A percentile compares a stretch with the other conserved stretches of the same genome.
Conservation (phyloP, 345 rosid genomes). For the Gossypioides kirkii region DNA sequence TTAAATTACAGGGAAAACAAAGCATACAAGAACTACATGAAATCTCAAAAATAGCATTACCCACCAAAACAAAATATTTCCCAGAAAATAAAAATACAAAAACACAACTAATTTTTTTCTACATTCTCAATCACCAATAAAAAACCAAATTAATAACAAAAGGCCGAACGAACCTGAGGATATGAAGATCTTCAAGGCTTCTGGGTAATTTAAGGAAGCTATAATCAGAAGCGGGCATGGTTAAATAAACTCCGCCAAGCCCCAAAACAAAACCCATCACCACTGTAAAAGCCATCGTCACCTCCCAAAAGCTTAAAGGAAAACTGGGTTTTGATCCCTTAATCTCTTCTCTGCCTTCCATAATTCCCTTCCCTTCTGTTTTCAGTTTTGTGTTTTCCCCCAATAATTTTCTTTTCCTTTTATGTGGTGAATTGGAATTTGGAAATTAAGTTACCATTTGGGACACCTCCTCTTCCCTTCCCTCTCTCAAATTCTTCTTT, state of each 20-base stretch:
- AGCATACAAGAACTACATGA: not conserved
- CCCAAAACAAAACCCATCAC: not conserved
- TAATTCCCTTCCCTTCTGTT: not conserved
- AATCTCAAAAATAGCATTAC: not conserved
- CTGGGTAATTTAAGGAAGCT: not conserved
- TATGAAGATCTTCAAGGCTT: not conserved
- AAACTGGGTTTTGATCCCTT: not conserved
- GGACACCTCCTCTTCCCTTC: too few relatives aligned
- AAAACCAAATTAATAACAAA: not conserved
- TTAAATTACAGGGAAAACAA: not conserved
- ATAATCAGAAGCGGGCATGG: slow-evolving; percentile 1
- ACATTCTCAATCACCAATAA: not conserved
- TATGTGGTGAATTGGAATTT: too few relatives aligned
- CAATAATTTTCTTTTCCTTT: too few relatives aligned
- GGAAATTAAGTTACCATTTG: too few relatives aligned
- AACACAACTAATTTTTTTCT: too few relatives aligned
- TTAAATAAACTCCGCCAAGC: not conserved
- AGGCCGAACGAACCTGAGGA: not conserved
- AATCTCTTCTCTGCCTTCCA: not conserved
- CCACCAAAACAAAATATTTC: not conserved
- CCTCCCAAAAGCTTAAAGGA: not conserved
- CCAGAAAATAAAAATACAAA: not conserved
- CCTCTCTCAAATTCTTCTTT: too few relatives aligned
- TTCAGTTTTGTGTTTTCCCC: too few relatives aligned
- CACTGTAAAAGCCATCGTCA: not conserved